Evolutionary conservation across 2,329 filamentous ascomycete species (phyloP), one percentile per base, ranked within the genome.

Genomic region (Microcera coccophila): DNA sequence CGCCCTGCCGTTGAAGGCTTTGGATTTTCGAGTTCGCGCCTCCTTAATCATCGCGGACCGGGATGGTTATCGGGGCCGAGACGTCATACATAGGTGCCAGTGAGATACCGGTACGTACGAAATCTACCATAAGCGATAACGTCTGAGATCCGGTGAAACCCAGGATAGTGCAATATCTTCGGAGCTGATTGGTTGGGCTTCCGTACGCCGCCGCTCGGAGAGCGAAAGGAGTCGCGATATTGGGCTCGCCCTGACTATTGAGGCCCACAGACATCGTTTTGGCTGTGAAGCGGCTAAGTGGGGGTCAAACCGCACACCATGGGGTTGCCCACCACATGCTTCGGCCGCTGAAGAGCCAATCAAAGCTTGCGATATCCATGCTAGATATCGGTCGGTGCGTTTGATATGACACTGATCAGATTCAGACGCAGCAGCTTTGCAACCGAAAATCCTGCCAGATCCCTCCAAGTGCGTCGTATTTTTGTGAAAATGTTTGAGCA

Each of bases 211-310:
- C 41, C 41, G 28, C 32, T 44, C 19, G 38, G 39, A 36, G 38
- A 24, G 32, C 39, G 37, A 33, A 45, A 19, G 16, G 33, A 17
- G n/a, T 32, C 29, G 29, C 39, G 44, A 33, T 47, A 36, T 38
- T 39, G 44, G 26, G 31, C 17, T 44, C 34, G 47, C 44, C 39
- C 38, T 35, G 17, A 40, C 37, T 40, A 40, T 39, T 35, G n/a
- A 24, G 44, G 47, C 47, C 45, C 50, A 55, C 45, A 42, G 53
- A 55, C 50, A 52, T 35, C 41, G 37, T 21, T 5, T 20, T 36
- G 22, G 16, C 41, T 20, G 34, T 47, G 35, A 58, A 54, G 48
- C 49, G 46, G 41, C 45, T 34, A 41, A 42, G 48, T 45, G 42
- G 44, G 38, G 43, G 36, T 24, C 37, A 52, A 51, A 52, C 45